A percentile compares a stretch with the other conserved stretches of the same genome.
Evolutionary conservation across 1,284 basidiomycete genomes (phyloP).

Genomic region (Puccinia coronata): DNA sequence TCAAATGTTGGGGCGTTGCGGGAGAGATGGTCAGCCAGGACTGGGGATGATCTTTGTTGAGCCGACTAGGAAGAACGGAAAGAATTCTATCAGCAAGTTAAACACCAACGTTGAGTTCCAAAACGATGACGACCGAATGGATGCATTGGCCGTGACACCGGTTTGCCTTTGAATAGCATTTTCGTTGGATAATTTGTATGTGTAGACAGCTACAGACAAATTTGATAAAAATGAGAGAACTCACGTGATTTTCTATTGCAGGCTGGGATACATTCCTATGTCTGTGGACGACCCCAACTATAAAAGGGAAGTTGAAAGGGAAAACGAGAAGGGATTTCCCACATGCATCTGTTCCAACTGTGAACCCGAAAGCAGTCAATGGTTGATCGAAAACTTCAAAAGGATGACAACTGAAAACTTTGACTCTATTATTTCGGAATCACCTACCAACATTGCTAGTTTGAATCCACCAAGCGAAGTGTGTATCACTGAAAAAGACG

Average conservation of each 20-base stretch:
- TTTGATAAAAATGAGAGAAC: not conserved
- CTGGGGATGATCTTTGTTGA: not conserved
- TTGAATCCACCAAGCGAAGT: not conserved
- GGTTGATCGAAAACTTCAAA: conserved; percentile 4
- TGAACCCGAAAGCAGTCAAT: not conserved
- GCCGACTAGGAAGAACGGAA: not conserved
- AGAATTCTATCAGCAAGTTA: not conserved
- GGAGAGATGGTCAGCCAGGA: not conserved
- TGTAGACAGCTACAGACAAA: not conserved
- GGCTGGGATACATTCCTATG: not conserved
- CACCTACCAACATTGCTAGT: not conserved
- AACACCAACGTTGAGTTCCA: not conserved
- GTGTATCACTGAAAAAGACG: not conserved
- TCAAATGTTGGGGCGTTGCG: not conserved
- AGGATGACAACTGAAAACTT: not conserved
- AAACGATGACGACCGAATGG: not conserved
- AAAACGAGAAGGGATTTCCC: not conserved
- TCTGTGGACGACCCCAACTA: conserved; percentile 10
- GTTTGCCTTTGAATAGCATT: not conserved
- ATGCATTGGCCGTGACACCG: not conserved
- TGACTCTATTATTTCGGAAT: not conserved
- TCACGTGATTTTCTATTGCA: not conserved
- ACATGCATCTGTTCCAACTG: conserved; percentile 6
- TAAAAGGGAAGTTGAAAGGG: not conserved
- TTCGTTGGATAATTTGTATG: not conserved